Evolutionary conservation across 805 yeast genomes (phyloP), one percentile per base, ranked within the genome.

Genomic region (Ogataea sp.): DNA sequence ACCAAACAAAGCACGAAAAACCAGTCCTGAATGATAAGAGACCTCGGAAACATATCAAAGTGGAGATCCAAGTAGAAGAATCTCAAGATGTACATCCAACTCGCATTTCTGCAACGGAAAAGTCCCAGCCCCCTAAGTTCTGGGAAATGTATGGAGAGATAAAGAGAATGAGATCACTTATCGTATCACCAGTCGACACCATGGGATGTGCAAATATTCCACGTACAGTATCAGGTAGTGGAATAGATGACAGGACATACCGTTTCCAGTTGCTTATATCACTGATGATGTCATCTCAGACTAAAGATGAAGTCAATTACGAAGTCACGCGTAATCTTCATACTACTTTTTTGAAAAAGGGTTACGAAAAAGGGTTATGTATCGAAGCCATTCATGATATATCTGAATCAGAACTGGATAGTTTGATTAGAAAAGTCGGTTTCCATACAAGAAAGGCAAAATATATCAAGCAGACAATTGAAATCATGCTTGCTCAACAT

Each of bases 231-330:
- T 59, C 71, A 7, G 61, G 52, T 25, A 32, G 36, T 7, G 38
- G 28, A 0, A 46, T 51, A 8, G 56, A 62, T 23, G 75, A 78
- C 2, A 52, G 55, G 15, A 47, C 59, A 1, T 75, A 60, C 51
- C 67, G 96, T 37, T 81, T 80, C 52, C 96, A 88, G 56, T 65
- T 85, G 27, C 65, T 89, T 26, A 68, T 88, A 0, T 79, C 95
- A 3, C 67, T 89, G 38, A 84, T 89, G 89, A 73, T 89, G 24
- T 84, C 95, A 9, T 74, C 96, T 0, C 97, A 89, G 49, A 89
- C 97, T 2, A 88, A 83, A 53, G 97, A 89, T 58, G 95, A 86
- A 56, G 75, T 80, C 36, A 89, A 86, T 44, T 83, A 70, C 39
- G 71, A 70, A 32, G 94, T 93, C 0, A 82, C 88, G 78, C 56